Evolutionary conservation across 2,329 filamentous ascomycete species (phyloP).

Genomic region (Pyricularia sp.): DNA sequence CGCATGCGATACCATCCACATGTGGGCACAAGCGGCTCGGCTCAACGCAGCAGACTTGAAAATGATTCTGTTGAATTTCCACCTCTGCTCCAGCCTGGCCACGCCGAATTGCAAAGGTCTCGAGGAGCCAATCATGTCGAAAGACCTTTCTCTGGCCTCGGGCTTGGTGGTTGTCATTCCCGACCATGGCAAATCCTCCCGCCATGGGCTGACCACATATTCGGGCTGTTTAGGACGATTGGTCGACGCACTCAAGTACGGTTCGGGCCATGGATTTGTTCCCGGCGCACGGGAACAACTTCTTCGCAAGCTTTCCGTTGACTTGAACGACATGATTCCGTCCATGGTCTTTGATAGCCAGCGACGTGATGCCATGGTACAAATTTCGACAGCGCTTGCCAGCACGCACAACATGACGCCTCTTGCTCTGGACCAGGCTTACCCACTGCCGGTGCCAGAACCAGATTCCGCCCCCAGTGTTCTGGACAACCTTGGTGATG

Average conservation of each 20-base stretch:
- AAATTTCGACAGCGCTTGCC: neutral
- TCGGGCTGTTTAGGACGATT: neutral
- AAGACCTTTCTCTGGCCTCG: neutral
- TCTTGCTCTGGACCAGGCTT: neutral
- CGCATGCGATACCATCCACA: neutral
- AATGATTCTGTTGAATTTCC: neutral
- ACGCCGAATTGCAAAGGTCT: neutral
- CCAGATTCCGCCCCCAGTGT: neutral
- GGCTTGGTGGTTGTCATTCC: neutral
- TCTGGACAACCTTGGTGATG: neutral
- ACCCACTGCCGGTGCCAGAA: neutral
- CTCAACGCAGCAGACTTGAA: neutral
- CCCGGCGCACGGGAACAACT: neutral
- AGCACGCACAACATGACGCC: neutral
- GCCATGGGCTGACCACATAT: neutral
- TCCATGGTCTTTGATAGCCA: constrained; percentile 1
- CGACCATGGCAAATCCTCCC: neutral
- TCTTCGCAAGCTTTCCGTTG: constrained; percentile 7
- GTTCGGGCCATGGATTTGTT: neutral
- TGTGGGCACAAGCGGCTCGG: neutral
- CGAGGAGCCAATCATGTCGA: neutral
- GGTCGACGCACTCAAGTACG: neutral
- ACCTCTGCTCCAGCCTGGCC: neutral
- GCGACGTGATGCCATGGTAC: neutral
- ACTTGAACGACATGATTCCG: constrained; percentile 6